phyloP scores from a whole-genome alignment of 148 eudicot species.

The Fagopyrum homotropicum region DNA sequence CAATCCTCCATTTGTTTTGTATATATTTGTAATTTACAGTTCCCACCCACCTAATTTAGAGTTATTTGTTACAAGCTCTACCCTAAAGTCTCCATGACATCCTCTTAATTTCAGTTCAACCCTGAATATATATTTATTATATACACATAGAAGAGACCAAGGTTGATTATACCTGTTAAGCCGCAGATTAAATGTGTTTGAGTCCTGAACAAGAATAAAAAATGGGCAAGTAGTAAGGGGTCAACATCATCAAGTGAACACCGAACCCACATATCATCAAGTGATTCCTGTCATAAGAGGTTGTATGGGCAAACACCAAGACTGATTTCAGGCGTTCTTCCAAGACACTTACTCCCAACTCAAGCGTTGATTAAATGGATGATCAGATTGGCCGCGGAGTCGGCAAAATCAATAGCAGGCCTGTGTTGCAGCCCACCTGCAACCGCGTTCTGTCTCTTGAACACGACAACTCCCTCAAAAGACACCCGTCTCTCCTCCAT shows the following conservation, averaged over 20 bases:
- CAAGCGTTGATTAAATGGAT: constrained; percentile 11
- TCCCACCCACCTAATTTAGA: background rate
- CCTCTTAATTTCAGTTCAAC: background rate
- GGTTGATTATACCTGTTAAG: background rate
- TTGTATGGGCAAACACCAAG: background rate
- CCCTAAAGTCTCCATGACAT: background rate
- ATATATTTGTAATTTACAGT: background rate
- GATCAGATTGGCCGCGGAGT: background rate
- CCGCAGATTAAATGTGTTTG: background rate
- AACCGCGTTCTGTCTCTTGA: constrained; percentile 33
- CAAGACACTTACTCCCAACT: background rate
- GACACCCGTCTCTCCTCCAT: constrained; percentile 6
- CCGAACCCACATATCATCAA: constrained; percentile 9
- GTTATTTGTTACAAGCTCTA: background rate
- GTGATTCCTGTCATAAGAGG: constrained; percentile 15
- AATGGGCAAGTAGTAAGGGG: background rate
- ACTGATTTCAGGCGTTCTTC: constrained; percentile 2
- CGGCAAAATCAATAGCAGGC: constrained; percentile 37
- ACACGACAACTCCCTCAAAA: constrained; percentile 33
- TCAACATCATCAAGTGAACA: background rate
- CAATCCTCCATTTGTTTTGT: background rate
- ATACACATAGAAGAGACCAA: no score
- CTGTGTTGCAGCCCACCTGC: constrained; percentile 44
- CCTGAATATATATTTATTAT: background rate
- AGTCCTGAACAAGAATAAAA: background rate